These are phyloP conservation scores for Neurospora hispaniola DNA, from an alignment of 495 filamentous ascomycete genomes.

Conservation along the genomic window DNA sequence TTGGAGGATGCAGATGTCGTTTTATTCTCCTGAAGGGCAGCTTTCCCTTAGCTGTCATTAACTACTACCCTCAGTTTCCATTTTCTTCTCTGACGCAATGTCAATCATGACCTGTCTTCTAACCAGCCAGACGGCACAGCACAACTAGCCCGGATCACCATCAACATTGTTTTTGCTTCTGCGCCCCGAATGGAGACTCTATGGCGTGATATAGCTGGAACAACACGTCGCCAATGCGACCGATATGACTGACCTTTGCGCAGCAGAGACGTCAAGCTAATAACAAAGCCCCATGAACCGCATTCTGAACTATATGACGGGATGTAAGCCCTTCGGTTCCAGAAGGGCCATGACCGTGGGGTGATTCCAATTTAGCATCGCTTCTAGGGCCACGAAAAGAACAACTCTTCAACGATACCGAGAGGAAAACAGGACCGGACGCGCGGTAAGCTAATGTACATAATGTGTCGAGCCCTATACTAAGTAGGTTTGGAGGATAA, in stretches of 20 bases:
- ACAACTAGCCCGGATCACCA: neutral
- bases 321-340: neutral
- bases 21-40: neutral
- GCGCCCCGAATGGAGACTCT: neutral
- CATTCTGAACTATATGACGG: neutral
- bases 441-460: neutral
- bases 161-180: neutral
- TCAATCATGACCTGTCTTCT: neutral
- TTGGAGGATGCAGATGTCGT: neutral
- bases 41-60: neutral
- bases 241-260: neutral
- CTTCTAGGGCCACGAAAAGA: neutral
- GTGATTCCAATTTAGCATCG: neutral
- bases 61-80: neutral
- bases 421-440: neutral
- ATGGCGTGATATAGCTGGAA: neutral
- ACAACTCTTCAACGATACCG: neutral
- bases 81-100: neutral
- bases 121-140: neutral
- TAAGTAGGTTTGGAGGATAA: neutral
- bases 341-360: neutral
- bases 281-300: neutral
- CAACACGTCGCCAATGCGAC: neutral
- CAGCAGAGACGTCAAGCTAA: too few species aligned
- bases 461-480: neutral